Base-by-base conservation (phyloP, 345 rosid species). In the Populus alba region DNA sequence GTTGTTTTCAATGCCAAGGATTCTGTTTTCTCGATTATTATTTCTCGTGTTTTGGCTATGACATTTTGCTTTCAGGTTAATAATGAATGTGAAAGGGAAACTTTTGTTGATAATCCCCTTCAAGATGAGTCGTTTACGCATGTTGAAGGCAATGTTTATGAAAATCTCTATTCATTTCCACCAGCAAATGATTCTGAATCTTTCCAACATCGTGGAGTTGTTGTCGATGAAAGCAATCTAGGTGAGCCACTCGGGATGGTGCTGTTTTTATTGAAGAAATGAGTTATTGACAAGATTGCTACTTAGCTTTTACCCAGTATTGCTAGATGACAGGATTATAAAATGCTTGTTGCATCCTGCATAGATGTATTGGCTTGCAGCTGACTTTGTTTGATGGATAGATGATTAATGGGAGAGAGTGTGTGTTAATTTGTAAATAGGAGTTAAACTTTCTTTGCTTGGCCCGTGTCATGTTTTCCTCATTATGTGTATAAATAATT, bases 121-220 rank as follows among this genome's bases (percentile, higher is more conserved):
- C 81, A 79, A 73, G 79, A 79, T 57, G 83, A 85, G 57, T 74
- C 77, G n/a, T 72, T 70, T 53, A 73, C 55, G 11, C 79, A 81
- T 74, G 18, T 38, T 11, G 35, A 41, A 78, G 27, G 22, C 73
- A 39, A 76, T 29, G 74, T 65, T 22, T 11, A 75, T 37, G 85
- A 76, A 57, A 45, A 75, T 47, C 53, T 5, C 20, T 15, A 15
- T 71, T 1, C 6, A 16, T 78, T 68, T 37, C 39, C 76, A 23
- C 16, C 67, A 25, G 67, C 47, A 49, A 80, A 22, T 23, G 79
- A 75, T 75, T 88, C 76, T 72, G 83, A 82, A 71, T 80, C 78
- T 83, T 37, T 35, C 27, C 72, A n/a, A 59, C 49, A 22, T 43
- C 7, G 71, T 31, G 71, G 72, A 55, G 61, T 18, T 77, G 62